Evolutionary conservation across 208 protist species (phyloP).

Genomic region (Acanthamoeba castellanii): DNA sequence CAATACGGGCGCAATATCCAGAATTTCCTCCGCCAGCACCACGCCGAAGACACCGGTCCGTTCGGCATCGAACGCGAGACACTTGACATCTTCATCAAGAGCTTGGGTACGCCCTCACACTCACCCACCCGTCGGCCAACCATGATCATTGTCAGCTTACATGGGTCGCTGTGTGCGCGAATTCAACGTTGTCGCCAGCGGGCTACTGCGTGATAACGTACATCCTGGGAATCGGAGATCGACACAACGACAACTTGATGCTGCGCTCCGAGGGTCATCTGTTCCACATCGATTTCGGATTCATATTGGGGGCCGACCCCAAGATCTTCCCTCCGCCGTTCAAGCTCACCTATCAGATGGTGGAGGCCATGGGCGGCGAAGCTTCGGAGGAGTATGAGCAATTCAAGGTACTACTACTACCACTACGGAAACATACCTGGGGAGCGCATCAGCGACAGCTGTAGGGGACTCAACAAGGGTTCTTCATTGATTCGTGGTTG

Average conservation of each 20-base stretch:
- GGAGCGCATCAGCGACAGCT: neutral
- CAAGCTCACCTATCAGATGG: constrained; percentile 93
- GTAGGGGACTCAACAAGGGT: no score
- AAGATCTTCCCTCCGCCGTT: constrained; percentile 97
- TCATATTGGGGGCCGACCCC: constrained; percentile 96
- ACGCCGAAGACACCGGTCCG: constrained; percentile 88
- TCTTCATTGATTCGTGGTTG: neutral
- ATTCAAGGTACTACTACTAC: constrained; percentile 76
- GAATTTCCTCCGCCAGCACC: constrained; percentile 85
- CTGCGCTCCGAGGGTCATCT: constrained; percentile 91
- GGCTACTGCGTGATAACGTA: constrained; percentile 98
- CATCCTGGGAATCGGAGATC: constrained; percentile 97
- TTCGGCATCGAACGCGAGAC: constrained; percentile 84
- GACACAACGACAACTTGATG: constrained; percentile 97
- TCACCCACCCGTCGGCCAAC: no score
- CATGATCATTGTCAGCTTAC: no score
- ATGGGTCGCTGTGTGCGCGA: no score
- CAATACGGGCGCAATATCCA: constrained; percentile 83
- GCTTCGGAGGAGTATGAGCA: constrained; percentile 80
- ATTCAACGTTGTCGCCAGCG: constrained; percentile 63
- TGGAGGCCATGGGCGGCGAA: constrained; percentile 89
- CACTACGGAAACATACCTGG: no score
- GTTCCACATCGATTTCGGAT: constrained; percentile 99
- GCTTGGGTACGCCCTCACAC: constrained; percentile 88
- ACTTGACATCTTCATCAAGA: constrained; percentile 96